These are phyloP conservation scores for Oryza nivara DNA, from an alignment of 176 grass and related monocot genomes.

Conservation along the genomic window DNA sequence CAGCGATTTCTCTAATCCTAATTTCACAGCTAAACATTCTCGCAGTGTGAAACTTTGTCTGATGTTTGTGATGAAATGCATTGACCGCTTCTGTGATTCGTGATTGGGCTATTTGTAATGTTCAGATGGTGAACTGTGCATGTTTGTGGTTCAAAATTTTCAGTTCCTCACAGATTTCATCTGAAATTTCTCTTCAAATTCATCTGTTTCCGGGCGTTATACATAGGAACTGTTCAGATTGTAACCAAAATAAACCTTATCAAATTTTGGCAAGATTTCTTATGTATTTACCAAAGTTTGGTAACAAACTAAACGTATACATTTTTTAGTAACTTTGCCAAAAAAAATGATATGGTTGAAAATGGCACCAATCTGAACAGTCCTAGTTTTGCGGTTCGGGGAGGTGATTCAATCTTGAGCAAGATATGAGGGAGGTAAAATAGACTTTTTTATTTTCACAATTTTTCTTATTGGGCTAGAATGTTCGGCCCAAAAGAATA, in stretches of 20 bases:
- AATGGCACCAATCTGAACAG: too few species aligned
- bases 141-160: neutral
- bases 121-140: neutral
- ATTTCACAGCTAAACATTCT: neutral
- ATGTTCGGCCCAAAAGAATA: neutral
- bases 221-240: too few species aligned
- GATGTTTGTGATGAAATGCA: neutral
- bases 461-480: neutral
- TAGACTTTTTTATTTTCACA: neutral
- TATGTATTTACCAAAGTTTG: too few species aligned
- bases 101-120: neutral
- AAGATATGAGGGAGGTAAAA: too few species aligned
- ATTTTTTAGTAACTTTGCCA: too few species aligned
- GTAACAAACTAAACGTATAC: too few species aligned
- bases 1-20: neutral
- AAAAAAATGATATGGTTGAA: too few species aligned
- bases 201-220: too few species aligned
- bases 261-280: too few species aligned
- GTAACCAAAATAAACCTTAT: too few species aligned
- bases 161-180: neutral
- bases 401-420: too few species aligned
- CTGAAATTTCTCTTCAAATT: neutral
- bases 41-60: neutral
- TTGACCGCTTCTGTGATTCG: neutral
- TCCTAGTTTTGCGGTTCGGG: too few species aligned